Evolutionary conservation across 179 eudicot species (phyloP).

Genomic region (Beta lomatogona): DNA sequence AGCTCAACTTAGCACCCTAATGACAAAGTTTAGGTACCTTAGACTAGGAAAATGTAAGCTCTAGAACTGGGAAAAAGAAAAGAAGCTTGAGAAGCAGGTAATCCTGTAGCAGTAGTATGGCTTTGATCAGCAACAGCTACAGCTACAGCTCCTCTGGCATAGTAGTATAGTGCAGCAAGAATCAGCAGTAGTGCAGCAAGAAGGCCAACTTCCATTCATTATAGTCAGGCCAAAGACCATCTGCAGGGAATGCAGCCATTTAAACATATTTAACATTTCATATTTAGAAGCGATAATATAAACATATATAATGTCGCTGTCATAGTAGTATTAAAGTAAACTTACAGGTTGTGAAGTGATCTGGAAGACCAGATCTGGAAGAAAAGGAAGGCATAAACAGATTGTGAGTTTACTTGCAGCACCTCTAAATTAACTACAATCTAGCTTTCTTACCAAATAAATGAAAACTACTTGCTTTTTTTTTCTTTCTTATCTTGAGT

Average conservation of each 20-base stretch:
- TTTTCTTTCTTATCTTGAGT: too few species aligned
- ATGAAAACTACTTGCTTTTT: too few species aligned
- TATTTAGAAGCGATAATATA: neutral
- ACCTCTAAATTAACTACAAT: neutral
- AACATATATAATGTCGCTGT: neutral
- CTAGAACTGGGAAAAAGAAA: too few species aligned
- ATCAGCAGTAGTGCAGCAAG: conserved; percentile 63
- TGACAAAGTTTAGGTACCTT: too few species aligned
- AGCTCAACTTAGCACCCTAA: too few species aligned
- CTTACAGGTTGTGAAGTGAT: conserved; percentile 84
- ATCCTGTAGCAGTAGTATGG: too few species aligned
- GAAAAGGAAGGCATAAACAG: conserved; percentile 23
- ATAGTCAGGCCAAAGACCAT: conserved; percentile 96
- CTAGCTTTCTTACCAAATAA: too few species aligned
- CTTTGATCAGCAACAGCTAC: too few species aligned
- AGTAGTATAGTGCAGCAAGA: too few species aligned
- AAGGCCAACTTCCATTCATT: conserved; percentile 93
- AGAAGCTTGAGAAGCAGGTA: too few species aligned
- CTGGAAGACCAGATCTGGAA: conserved; percentile 64
- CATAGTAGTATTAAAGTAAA: conserved; percentile 12
- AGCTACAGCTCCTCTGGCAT: too few species aligned
- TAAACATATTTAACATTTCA: neutral
- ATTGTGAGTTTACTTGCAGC: conserved; percentile 2
- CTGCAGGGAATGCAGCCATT: conserved; percentile 36
- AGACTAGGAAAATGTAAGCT: too few species aligned